Evolutionary conservation across 345 rosid genomes (phyloP).

Genomic region (Aquilaria sinensis): DNA sequence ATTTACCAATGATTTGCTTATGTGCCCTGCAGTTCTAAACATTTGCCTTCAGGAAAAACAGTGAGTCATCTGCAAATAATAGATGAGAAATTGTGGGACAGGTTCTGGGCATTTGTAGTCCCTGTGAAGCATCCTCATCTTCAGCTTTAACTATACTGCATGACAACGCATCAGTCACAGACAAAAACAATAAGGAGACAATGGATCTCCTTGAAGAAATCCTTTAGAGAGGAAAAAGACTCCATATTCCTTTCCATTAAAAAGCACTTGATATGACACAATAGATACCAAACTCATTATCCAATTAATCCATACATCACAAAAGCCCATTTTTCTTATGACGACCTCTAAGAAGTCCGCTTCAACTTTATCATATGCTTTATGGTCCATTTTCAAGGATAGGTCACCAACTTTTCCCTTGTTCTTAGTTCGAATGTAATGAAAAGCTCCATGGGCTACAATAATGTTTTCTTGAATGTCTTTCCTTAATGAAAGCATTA

Average conservation of each 20-base stretch:
- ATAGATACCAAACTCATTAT: neutral
- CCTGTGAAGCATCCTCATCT: neutral
- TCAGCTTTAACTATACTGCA: neutral
- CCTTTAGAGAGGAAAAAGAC: neutral
- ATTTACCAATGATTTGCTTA: neutral
- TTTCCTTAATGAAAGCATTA: neutral
- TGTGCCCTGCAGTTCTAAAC: neutral
- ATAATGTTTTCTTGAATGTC: neutral
- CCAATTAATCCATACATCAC: neutral
- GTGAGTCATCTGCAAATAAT: neutral
- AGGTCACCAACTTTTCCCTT: neutral
- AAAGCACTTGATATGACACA: no score
- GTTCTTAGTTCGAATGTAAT: neutral
- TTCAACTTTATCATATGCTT: neutral
- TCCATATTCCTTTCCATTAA: no score
- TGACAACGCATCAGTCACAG: neutral
- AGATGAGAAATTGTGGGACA: neutral
- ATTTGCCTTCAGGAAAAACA: neutral
- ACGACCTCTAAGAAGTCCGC: neutral
- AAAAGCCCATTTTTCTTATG: neutral
- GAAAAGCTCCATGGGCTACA: neutral
- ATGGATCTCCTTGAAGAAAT: neutral
- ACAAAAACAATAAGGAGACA: neutral
- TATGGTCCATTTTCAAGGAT: neutral
- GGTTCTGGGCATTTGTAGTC: neutral